phyloP scores from a whole-genome alignment of 345 rosid species.

The Camelina neglecta region DNA sequence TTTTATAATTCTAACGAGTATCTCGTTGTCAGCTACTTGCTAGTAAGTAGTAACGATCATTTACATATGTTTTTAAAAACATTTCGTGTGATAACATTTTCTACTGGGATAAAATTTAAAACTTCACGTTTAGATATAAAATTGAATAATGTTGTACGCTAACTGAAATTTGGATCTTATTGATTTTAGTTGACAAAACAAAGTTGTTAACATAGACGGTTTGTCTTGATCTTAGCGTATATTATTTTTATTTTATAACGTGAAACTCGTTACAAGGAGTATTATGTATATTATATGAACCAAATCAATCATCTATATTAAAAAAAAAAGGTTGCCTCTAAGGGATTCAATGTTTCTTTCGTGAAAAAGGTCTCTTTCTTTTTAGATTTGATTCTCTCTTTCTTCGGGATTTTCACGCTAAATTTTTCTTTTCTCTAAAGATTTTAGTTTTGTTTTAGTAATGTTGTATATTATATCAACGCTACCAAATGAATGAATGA shows the following conservation, averaged over 20 bases:
- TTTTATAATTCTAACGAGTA: background rate
- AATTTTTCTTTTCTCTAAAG: too few relatives aligned
- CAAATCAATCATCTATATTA: background rate
- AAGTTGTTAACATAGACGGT: background rate
- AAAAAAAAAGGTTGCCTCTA: background rate
- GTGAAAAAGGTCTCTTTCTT: background rate
- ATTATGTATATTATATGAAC: background rate
- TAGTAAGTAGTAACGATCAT: background rate
- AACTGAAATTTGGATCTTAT: background rate
- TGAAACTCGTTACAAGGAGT: background rate
- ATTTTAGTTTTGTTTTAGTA: background rate
- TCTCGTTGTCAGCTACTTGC: background rate
- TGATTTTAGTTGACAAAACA: background rate
- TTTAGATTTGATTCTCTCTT: background rate
- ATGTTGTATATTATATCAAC: background rate
- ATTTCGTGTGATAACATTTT: background rate
- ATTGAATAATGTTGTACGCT: background rate
- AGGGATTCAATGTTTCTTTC: background rate
- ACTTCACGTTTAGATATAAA: background rate
- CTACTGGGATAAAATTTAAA: background rate
- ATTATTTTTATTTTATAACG: background rate
- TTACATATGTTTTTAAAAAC: background rate
- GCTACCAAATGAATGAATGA: background rate
- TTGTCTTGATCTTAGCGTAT: background rate
- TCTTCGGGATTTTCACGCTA: background rate